Evolutionary conservation across 768 basidiomycete genomes (phyloP).

Genomic region (Cantharellus anzutake): DNA sequence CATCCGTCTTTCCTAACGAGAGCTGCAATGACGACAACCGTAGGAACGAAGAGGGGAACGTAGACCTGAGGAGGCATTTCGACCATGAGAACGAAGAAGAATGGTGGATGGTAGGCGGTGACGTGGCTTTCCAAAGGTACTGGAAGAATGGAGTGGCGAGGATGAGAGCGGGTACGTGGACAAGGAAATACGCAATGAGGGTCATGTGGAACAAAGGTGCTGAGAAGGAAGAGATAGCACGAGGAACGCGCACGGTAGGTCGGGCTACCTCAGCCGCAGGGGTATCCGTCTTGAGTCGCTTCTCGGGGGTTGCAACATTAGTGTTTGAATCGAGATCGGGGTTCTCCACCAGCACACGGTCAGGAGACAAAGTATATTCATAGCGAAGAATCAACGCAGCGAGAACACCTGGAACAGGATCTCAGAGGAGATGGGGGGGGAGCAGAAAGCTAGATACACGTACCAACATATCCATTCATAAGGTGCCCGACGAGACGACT

Average conservation of each 20-base stretch:
- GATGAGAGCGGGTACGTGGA: not conserved
- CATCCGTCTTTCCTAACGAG: not conserved
- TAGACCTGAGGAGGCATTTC: not conserved
- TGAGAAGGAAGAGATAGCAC: not conserved
- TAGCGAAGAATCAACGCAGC: not conserved
- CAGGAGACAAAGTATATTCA: not conserved
- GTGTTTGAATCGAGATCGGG: too few species aligned
- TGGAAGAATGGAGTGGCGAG: not conserved
- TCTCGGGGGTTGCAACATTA: not conserved
- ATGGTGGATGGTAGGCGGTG: not conserved
- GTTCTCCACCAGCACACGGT: not conserved
- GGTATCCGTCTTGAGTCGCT: not conserved
- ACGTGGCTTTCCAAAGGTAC: not conserved
- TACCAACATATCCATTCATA: not conserved
- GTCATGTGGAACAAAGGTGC: not conserved
- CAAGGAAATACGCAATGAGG: not conserved
- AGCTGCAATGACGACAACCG: not conserved
- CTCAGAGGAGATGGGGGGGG: not conserved
- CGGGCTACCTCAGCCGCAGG: not conserved
- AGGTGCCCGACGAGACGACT: not conserved
- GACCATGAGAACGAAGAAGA: not conserved
- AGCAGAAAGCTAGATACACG: not conserved
- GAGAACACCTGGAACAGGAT: not conserved
- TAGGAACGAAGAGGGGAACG: not conserved
- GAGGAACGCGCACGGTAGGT: not conserved